These are phyloP conservation scores for Meira nashicola DNA, from an alignment of 1,284 basidiomycete genomes.

Conservation along the genomic window DNA sequence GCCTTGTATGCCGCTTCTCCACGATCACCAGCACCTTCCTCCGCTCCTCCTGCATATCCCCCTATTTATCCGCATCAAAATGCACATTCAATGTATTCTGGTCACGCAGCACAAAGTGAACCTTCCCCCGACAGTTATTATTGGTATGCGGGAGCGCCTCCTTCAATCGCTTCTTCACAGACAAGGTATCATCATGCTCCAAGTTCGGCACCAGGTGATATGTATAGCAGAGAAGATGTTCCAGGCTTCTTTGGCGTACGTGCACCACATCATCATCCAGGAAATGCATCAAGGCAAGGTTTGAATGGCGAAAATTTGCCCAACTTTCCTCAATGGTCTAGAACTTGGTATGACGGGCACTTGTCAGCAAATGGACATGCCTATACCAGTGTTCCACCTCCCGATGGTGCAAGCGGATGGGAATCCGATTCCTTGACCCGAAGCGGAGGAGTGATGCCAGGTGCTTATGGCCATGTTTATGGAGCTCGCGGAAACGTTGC, in stretches of 20 bases:
- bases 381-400: slow-evolving; percentile 34
- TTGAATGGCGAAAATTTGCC: slow-evolving; percentile 26
- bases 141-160: slow-evolving; percentile 16
- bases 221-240: slow-evolving; percentile 1
- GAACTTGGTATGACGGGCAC: slow-evolving; percentile 42
- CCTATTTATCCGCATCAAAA: slow-evolving; percentile 6
- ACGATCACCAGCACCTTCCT: neutral
- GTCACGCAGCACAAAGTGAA: neutral
- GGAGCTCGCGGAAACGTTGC: slow-evolving; percentile 9
- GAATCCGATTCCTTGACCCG: slow-evolving; percentile 35
- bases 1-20: slow-evolving; percentile 7
- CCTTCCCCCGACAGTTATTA: slow-evolving; percentile 3
- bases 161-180: slow-evolving; percentile 21
- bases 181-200: slow-evolving; percentile 1
- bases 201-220: neutral
- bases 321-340: slow-evolving; percentile 32
- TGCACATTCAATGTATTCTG: slow-evolving; percentile 3
- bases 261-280: slow-evolving; percentile 30
- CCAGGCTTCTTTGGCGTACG: slow-evolving; percentile 22
- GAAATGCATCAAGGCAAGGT: neutral
- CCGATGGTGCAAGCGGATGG: slow-evolving; percentile 33
- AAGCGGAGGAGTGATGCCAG: slow-evolving; percentile 3
- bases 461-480: slow-evolving; percentile 12
- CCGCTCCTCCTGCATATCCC: slow-evolving; percentile 3
- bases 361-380: slow-evolving; percentile 43